Evolutionary conservation across 768 basidiomycete genomes (phyloP).

Genomic region (Mycena rosella): DNA sequence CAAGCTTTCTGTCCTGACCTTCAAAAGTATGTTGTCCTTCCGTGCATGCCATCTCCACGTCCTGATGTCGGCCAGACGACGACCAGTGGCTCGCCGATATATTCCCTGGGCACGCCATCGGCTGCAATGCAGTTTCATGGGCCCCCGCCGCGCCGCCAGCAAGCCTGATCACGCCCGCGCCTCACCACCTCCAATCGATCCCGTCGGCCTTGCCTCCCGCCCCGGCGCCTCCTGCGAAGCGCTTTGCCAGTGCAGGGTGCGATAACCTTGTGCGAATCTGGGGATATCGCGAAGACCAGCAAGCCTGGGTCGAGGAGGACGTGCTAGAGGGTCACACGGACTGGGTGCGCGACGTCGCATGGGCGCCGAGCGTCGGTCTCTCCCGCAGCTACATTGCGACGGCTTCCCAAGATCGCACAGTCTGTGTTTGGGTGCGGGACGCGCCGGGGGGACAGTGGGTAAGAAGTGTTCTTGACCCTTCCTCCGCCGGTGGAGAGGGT

Average conservation of each 20-base stretch:
- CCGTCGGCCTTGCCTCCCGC: constrained; percentile 58
- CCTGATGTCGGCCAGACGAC: constrained; percentile 71
- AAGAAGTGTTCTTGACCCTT: constrained; percentile 84
- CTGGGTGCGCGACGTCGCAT: constrained; percentile 99
- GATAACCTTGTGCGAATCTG: constrained; percentile 97
- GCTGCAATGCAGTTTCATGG: constrained; percentile 98
- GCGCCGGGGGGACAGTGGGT: constrained; percentile 80
- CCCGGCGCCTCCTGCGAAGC: constrained; percentile 76
- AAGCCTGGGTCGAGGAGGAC: constrained; percentile 94
- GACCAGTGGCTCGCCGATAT: constrained; percentile 96
- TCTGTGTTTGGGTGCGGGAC: constrained; percentile 93
- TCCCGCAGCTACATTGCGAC: constrained; percentile 96
- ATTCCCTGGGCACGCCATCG: constrained; percentile 95
- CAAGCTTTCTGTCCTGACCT: constrained; percentile 94
- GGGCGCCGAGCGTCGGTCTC: constrained; percentile 97
- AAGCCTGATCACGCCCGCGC: constrained; percentile 76
- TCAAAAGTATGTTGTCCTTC: constrained; percentile 81
- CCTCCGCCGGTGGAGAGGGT: constrained; percentile 59
- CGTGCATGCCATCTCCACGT: neutral
- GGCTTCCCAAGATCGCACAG: constrained; percentile 93
- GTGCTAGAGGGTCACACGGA: constrained; percentile 93
- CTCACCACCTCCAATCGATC: constrained; percentile 60
- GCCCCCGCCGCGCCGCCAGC: constrained; percentile 92
- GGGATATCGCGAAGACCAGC: constrained; percentile 88
- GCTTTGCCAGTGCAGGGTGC: constrained; percentile 96